Evolutionary conservation across 2,329 filamentous ascomycete genomes (phyloP).

Genomic region (Mycosphaerelloides madeirae): DNA sequence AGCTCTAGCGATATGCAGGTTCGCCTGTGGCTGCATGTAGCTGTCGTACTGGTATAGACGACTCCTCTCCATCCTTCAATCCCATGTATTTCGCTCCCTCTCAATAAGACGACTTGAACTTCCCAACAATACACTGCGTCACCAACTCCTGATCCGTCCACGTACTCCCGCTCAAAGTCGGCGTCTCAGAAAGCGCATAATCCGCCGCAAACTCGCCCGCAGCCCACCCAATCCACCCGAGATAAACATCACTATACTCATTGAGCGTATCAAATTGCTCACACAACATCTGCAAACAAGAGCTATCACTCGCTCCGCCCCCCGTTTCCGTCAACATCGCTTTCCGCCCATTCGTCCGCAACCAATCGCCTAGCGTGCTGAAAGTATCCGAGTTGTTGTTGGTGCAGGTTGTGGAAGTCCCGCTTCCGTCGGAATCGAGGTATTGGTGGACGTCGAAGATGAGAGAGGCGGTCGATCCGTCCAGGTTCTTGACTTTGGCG

Average conservation of each 20-base stretch:
- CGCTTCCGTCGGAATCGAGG: conserved; percentile 38
- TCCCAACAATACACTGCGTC: conserved; percentile 27
- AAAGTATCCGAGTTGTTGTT: conserved; percentile 34
- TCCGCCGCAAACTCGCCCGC: conserved; percentile 29
- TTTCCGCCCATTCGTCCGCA: conserved; percentile 34
- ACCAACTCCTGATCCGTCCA: conserved; percentile 27
- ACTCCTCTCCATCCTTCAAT: too few species aligned
- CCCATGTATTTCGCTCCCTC: background rate
- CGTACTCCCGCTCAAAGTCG: conserved; percentile 17
- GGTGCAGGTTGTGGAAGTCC: conserved; percentile 33
- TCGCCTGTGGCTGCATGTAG: too few species aligned
- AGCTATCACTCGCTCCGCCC: conserved; percentile 33
- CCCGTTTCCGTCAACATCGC: conserved; percentile 42
- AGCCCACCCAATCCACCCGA: conserved; percentile 32
- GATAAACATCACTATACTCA: conserved; percentile 28
- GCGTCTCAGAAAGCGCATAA: conserved; percentile 30
- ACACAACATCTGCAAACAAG: conserved; percentile 34
- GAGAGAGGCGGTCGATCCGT: conserved; percentile 29
- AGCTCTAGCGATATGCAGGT: too few species aligned
- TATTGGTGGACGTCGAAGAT: conserved; percentile 43
- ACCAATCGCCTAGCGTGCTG: conserved; percentile 34
- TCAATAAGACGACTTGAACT: conserved; percentile 18
- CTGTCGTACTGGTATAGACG: too few species aligned
- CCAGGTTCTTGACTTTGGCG: conserved; percentile 24
- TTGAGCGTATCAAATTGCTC: conserved; percentile 30